A percentile compares a stretch with the other conserved stretches of the same genome.
Conservation (phyloP, 768 basidiomycete genomes). For the Boletus reticuloceps region DNA sequence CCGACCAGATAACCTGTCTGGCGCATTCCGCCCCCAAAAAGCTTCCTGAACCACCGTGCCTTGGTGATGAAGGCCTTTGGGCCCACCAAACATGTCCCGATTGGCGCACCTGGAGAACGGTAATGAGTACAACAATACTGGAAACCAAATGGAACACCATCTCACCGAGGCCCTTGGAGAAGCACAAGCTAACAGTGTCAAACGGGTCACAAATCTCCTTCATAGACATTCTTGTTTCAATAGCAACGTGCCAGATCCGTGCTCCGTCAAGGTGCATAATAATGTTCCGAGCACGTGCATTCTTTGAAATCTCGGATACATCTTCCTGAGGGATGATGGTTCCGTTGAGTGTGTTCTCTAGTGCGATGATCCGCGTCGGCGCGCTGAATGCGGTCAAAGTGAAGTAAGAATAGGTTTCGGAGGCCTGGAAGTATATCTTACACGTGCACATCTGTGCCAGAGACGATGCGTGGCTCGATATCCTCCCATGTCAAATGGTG, state of each 20-base stretch:
- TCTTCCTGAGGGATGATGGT: conserved; percentile 91
- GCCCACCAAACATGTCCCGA: conserved; percentile 85
- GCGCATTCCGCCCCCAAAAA: conserved; percentile 94
- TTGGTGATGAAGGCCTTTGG: conserved; percentile 71
- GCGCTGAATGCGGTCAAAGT: conserved; percentile 44
- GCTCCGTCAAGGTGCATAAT: conserved; percentile 94
- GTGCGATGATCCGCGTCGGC: conserved; percentile 78
- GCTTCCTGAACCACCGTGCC: conserved; percentile 90
- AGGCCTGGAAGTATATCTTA: conserved; percentile 28
- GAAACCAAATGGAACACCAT: conserved; percentile 12
- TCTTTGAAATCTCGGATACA: conserved; percentile 75
- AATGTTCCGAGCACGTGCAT: conserved; percentile 64
- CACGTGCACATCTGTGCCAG: conserved; percentile 66
- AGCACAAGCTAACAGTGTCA: conserved; percentile 90
- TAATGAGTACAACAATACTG: neutral
- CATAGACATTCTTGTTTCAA: conserved; percentile 63
- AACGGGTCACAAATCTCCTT: conserved; percentile 83
- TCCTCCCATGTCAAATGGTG: conserved; percentile 82
- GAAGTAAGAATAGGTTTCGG: conserved; percentile 9
- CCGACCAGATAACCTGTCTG: conserved; percentile 86
- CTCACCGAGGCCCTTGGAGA: conserved; percentile 93
- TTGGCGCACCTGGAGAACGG: conserved; percentile 56
- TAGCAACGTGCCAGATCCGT: conserved; percentile 90
- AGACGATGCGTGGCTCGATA: conserved; percentile 61
- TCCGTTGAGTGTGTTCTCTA: conserved; percentile 95